phyloP scores from a whole-genome alignment of 768 basidiomycete species.

The Daedaleopsis nitida region DNA sequence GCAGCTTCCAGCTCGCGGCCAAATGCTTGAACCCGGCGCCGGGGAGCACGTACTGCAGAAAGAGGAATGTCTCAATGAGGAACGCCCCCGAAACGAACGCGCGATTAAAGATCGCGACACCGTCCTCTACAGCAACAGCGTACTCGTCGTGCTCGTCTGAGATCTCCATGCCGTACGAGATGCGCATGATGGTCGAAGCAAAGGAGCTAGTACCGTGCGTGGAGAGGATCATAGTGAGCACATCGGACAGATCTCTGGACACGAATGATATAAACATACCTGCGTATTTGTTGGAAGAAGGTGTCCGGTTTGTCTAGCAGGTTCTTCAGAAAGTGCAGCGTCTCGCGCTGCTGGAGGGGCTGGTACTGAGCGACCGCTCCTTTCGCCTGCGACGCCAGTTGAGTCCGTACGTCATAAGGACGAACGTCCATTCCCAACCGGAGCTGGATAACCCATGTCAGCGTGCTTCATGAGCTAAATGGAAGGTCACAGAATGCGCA shows the following conservation, averaged over 20 bases:
- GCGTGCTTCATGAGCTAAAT: neutral
- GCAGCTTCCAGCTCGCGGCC: conserved; percentile 11
- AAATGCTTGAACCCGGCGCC: conserved; percentile 18
- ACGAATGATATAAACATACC: neutral
- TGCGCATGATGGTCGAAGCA: conserved; percentile 7
- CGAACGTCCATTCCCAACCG: conserved; percentile 20
- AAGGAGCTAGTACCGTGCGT: neutral
- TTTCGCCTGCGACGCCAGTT: conserved; percentile 12
- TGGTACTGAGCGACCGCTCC: conserved; percentile 16
- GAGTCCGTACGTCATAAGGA: conserved; percentile 15
- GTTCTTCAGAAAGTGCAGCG: conserved; percentile 5
- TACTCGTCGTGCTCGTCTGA: conserved; percentile 13
- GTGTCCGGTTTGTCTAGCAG: conserved; percentile 6
- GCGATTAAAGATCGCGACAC: conserved; percentile 13
- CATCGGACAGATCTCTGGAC: neutral
- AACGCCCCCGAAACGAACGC: conserved; percentile 28
- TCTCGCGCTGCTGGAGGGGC: conserved; percentile 14
- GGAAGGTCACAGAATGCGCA: conserved; percentile 15
- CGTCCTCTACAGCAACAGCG: conserved; percentile 13
- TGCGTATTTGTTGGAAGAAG: conserved; percentile 12
- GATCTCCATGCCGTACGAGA: conserved; percentile 17
- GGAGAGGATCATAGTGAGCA: neutral
- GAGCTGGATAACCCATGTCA: neutral
- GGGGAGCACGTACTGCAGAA: conserved; percentile 18
- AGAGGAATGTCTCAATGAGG: conserved; percentile 32